phyloP scores from a whole-genome alignment of 2,329 filamentous ascomycete genomes.

The Beauveria bassiana region DNA sequence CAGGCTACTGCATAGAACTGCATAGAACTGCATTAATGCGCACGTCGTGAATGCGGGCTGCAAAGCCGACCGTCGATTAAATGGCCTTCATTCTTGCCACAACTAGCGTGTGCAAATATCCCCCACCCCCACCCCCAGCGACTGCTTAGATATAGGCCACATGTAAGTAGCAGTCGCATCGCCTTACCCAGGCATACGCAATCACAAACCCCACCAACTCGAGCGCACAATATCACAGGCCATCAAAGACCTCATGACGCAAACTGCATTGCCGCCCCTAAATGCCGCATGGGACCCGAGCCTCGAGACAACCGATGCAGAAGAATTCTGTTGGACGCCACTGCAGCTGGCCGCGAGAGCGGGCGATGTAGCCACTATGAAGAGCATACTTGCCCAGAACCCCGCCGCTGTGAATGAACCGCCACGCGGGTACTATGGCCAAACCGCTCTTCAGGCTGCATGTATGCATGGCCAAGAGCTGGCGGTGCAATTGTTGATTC shows the following conservation, averaged over 20 bases:
- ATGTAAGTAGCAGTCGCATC: no score
- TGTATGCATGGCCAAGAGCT: slow-evolving; percentile 19
- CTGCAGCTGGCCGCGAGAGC: slow-evolving; percentile 26
- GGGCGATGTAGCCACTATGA: slow-evolving; percentile 22
- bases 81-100: no score
- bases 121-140: no score
- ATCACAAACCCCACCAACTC: no score
- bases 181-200: no score
- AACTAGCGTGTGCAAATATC: no score
- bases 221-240: no score
- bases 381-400: slow-evolving; percentile 19
- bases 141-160: no score
- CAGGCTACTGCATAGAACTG: no score
- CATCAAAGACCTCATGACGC: neutral
- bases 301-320: slow-evolving; percentile 13
- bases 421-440: slow-evolving; percentile 26
- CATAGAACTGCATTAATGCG: no score
- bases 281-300: slow-evolving; percentile 11
- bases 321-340: slow-evolving; percentile 27
- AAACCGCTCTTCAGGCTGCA: slow-evolving; percentile 31
- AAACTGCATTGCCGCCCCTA: neutral
- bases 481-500: neutral
- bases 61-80: no score
- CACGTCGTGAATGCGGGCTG: no score
- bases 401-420: slow-evolving; percentile 24